Percentiles rank a stretch among this genome's conserved stretches.
phyloP scores from a whole-genome alignment of 257 asterid genomes.

The Cinchona pubescens region DNA sequence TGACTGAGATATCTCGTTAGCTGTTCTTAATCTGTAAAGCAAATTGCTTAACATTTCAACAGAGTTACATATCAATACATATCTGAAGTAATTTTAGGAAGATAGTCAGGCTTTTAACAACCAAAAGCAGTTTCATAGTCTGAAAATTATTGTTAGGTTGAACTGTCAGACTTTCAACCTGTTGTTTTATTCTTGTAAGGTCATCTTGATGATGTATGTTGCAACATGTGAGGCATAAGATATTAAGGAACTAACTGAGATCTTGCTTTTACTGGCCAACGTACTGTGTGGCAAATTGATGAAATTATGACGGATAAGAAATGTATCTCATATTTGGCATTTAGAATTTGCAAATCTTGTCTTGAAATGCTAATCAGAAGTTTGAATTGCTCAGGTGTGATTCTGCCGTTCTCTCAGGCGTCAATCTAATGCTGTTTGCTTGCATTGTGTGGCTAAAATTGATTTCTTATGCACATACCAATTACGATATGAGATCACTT shows the following conservation, averaged over 20 bases:
- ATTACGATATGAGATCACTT: conserved; percentile 76
- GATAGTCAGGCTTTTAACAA: not conserved
- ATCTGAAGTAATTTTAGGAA: not conserved
- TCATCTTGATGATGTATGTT: not conserved
- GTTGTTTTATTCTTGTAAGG: not conserved
- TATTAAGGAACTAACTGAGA: not conserved
- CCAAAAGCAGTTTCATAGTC: no score
- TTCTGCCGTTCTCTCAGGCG: conserved; percentile 91
- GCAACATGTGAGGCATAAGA: not conserved
- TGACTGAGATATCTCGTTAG: not conserved
- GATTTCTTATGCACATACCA: conserved; percentile 93
- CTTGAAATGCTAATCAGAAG: not conserved
- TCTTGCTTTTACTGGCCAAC: not conserved
- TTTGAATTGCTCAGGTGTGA: conserved; percentile 67
- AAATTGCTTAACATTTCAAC: not conserved
- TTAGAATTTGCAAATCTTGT: not conserved
- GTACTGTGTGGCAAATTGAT: not conserved
- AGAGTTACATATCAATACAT: not conserved
- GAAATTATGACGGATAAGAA: not conserved
- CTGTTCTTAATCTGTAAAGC: not conserved
- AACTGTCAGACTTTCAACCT: conserved; percentile 1
- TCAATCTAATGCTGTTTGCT: conserved; percentile 66
- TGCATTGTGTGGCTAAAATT: conserved; percentile 91
- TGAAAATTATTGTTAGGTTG: not conserved
- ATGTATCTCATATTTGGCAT: not conserved